Base-by-base conservation (phyloP, 495 filamentous ascomycete species). In the Aspergillus affinis region DNA sequence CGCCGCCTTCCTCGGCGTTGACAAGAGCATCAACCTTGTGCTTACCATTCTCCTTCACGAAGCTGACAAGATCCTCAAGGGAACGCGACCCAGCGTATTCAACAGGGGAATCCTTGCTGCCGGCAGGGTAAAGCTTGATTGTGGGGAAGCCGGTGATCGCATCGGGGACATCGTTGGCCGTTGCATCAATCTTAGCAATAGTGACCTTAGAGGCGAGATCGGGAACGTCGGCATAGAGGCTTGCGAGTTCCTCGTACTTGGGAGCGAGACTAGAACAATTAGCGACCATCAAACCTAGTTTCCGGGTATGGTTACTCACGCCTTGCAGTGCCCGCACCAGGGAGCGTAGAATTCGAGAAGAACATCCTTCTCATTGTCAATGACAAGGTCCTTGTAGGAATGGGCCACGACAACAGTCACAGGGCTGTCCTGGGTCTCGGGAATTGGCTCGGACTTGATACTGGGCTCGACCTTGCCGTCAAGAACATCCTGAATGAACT, bases 261-360 rank as follows among this genome's bases (percentile, higher is more conserved):
- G 86, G 86, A 44, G 86, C 84, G 61, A 89, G 80, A 72, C 80
- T 84, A 54, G 41, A 23, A 26, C 12, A 23, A 56, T 75, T 56
- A 75, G 70, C 48, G 32, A 53, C 36, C 7, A 3, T 19, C 17
- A 47, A 27, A 3, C 18, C 18, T 36, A 46, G 18, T 36, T 27
- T 20, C 19, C 17, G 12, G 20, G 8, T n/a, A 15, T 23, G 20
- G 21, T 49, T 18, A 13, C 78, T 71, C 77, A 84, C 77, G 92
- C 86, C 83, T 98, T 98, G 91, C 94, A 98, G 85, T 98, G 94
- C 69, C 94, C 94, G 72, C 95, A 99, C 95, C 94, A 98, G 49
- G 95, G 95, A 32, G 94, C 94, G 78, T 99, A 99, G 80, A 96
- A 99, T 79, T 99, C 94, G 57, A 99, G 77, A 54, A 99, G 86